Conservation (phyloP, 768 basidiomycete species). For the Fomitopsis serialis region DNA sequence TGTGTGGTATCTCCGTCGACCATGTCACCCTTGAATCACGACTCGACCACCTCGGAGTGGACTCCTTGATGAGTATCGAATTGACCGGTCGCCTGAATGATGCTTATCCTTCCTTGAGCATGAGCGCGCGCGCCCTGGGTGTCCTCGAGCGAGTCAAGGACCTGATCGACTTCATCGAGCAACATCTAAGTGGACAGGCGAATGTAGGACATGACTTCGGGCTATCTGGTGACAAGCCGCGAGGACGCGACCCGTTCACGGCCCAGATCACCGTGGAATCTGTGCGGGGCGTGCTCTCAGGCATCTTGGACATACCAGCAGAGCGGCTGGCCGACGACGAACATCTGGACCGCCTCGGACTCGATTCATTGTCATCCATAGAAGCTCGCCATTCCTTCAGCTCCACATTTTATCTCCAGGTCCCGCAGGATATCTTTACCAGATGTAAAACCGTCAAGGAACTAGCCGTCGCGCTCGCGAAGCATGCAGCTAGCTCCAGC, state of each 20-base stretch:
- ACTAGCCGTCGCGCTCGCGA: constrained; percentile 9
- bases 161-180: background rate
- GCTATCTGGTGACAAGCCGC: background rate
- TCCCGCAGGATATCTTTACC: constrained; percentile 42
- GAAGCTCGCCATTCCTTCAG: constrained; percentile 49
- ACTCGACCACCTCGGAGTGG: constrained; percentile 20
- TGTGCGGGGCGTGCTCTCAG: constrained; percentile 34
- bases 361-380: constrained; percentile 63
- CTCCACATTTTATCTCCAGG: constrained; percentile 31
- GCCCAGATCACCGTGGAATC: no score
- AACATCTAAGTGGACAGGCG: no score
- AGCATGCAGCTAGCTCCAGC: background rate
- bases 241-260: no score
- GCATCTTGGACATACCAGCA: constrained; percentile 34
- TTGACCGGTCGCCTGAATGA: constrained; percentile 33
- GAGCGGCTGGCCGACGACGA: constrained; percentile 37
- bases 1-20: constrained; percentile 28
- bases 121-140: background rate
- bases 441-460: constrained; percentile 35
- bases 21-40: constrained; percentile 5
- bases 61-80: constrained; percentile 26
- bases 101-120: constrained; percentile 25
- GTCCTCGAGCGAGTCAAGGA: background rate
- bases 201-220: no score
- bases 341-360: constrained; percentile 46